Base-by-base conservation (phyloP, 164 flowering plant species). In the Piper longum region DNA sequence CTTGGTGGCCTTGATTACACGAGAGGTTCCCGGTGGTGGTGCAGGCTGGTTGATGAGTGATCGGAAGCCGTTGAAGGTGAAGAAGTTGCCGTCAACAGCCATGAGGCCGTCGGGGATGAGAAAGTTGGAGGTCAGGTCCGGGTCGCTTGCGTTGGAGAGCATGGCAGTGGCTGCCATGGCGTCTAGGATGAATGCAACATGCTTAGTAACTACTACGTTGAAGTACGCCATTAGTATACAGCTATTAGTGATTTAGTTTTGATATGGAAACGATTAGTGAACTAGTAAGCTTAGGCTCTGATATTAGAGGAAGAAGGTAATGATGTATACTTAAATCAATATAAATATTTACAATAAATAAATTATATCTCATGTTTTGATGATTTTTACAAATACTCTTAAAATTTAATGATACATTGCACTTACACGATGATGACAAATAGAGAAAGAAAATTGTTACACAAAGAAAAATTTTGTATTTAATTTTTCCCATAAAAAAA, bases 21-120 rank as follows among this genome's bases (percentile, higher is more conserved):
- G 72, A 45, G 73, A 73, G 36, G 39, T 70, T 66, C 62, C 70
- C 79, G 74, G 74, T 43, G 70, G 71, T 45, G 0, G 72, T 72
- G 66, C 6, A 76, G 36, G 1, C 36, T 2, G 36, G 36, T 40
- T 43, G 7, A 60, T 4, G 73, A 56, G 17, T 69, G 7, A n/a
- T 67, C 71, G 0, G 72, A 67, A 17, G 40, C 76, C 76, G 14
- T 71, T 75, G 67, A 8, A 59, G 41, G 75, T 72, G 67, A 75
- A 72, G 64, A 56, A 56, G 16, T 56, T 56, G 7, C 11, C 26
- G 11, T 56, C 59, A 7, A n/a, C 59, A 26, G 19, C 39, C 6
- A 1, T 56, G 4, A 26, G 7, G 26, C 17, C 17, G 19, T 17
- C 7, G 4, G 59, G 59, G 36, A 56, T 17, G 26, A 56, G 19